Conservation (phyloP, 176 grass and related monocot genomes). For the Juncus inflexus region DNA sequence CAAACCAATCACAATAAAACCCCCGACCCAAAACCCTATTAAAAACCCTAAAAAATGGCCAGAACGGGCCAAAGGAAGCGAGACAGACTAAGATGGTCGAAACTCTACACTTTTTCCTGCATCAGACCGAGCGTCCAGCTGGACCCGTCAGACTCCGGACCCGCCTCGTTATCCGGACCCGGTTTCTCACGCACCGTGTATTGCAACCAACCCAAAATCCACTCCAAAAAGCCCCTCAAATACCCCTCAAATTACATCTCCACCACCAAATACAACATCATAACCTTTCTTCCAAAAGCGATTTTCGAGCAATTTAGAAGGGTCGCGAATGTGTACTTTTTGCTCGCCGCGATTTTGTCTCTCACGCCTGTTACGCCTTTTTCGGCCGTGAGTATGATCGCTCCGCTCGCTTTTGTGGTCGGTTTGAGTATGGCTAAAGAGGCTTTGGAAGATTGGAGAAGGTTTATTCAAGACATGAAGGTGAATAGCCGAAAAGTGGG, state of each 20-base stretch:
- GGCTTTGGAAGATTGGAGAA: constrained; percentile 84
- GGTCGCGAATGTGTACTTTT: constrained; percentile 92
- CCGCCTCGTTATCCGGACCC: constrained; percentile 47
- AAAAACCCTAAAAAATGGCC: constrained; percentile 39
- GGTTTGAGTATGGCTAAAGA: constrained; percentile 94
- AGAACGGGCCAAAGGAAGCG: constrained; percentile 42
- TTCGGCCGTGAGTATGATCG: constrained; percentile 77
- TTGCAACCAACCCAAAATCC: constrained; percentile 68
- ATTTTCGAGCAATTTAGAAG: constrained; percentile 97
- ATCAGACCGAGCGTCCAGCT: constrained; percentile 26
- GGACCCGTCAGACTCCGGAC: constrained; percentile 4
- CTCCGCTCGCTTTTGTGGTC: constrained; percentile 71
- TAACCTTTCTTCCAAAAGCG: constrained; percentile 95
- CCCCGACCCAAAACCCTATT: too few species aligned
- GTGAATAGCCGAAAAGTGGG: constrained; percentile 77
- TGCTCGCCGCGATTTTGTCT: constrained; percentile 82
- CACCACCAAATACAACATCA: constrained; percentile 94
- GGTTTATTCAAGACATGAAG: constrained; percentile 97
- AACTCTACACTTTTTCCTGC: constrained; percentile 92
- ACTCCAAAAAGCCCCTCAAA: constrained; percentile 65
- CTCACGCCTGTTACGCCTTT: constrained; percentile 90
- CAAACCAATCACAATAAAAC: neutral
- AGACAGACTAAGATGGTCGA: constrained; percentile 85
- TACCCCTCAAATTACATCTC: constrained; percentile 86
- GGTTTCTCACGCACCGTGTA: constrained; percentile 78